These are phyloP conservation scores for Prunus kanzakura DNA, from an alignment of 306 rosid genomes.

Conservation along the genomic window DNA sequence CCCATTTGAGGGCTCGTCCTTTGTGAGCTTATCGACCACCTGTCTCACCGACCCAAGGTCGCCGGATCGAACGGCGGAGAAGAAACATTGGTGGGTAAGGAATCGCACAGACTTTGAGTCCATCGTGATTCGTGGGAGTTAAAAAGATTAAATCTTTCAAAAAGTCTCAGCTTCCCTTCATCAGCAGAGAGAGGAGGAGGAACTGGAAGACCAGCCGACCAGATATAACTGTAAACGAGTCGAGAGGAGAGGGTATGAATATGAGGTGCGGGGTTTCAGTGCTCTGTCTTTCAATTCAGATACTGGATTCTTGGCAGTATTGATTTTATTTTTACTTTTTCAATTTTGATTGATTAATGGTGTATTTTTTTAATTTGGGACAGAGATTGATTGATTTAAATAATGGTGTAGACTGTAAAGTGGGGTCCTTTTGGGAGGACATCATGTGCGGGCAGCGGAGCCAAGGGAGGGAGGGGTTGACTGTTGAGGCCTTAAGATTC, in stretches of 20 bases:
- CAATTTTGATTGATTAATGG: background rate
- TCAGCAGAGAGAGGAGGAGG: background rate
- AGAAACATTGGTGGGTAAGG: slow-evolving; percentile 65
- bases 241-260: background rate
- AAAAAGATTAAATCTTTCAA: background rate
- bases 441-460: background rate
- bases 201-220: background rate
- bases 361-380: too few relatives aligned
- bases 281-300: background rate
- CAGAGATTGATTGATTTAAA: background rate
- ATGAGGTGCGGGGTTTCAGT: too few relatives aligned
- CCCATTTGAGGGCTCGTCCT: slow-evolving; percentile 46
- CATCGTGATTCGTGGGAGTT: slow-evolving; percentile 31
- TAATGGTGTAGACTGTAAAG: background rate
- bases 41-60: slow-evolving; percentile 53
- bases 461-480: background rate
- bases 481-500: background rate
- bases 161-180: background rate
- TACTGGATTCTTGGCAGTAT: background rate
- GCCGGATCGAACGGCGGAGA: slow-evolving; percentile 76
- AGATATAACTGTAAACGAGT: background rate
- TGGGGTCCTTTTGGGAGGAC: background rate
- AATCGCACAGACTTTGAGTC: slow-evolving; percentile 67
- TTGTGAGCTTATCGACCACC: slow-evolving; percentile 44
- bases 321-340: background rate